phyloP scores from a whole-genome alignment of 805 yeast genomes.

The Wickerhamomyces bisporus region DNA sequence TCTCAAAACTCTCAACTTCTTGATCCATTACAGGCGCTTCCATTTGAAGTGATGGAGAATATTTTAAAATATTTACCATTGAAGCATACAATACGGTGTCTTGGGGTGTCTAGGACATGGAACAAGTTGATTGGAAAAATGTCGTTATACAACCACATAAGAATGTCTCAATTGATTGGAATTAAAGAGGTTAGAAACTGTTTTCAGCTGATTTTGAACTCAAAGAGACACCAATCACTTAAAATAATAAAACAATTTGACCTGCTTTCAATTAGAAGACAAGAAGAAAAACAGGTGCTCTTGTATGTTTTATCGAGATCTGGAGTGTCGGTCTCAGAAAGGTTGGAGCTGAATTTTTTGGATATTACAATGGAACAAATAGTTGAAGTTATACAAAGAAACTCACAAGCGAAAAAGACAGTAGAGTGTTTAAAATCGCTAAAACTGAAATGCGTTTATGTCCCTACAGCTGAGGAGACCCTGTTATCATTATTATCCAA shows the following conservation, averaged over 20 bases:
- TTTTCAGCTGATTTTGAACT: constrained; percentile 8
- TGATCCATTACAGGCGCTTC: constrained; percentile 6
- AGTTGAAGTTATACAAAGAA: constrained; percentile 5
- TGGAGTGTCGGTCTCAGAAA: constrained; percentile 3
- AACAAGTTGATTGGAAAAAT: constrained; percentile 6
- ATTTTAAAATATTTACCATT: constrained; percentile 3
- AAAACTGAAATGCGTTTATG: constrained; percentile 14
- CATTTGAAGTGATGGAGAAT: constrained; percentile 8
- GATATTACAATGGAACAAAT: constrained; percentile 14
- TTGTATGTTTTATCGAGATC: constrained; percentile 9
- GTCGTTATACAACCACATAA: constrained; percentile 14
- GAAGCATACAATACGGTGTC: constrained; percentile 4
- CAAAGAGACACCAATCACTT: constrained; percentile 3
- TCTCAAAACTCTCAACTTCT: no score
- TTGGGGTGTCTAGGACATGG: constrained; percentile 16
- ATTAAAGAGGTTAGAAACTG: constrained; percentile 15
- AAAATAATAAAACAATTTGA: constrained; percentile 8
- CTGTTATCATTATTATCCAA: constrained; percentile 11
- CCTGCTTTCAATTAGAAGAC: constrained; percentile 12
- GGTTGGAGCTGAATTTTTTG: constrained; percentile 12
- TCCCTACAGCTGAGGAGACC: constrained; percentile 15
- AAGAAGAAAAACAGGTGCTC: constrained; percentile 18
- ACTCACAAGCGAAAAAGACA: neutral
- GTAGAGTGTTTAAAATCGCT: constrained; percentile 4
- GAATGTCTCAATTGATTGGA: constrained; percentile 7